A percentile compares a stretch with the other conserved stretches of the same genome.
Conservation (phyloP, 2,329 filamentous ascomycete genomes). For the Parastagonospora avenae region DNA sequence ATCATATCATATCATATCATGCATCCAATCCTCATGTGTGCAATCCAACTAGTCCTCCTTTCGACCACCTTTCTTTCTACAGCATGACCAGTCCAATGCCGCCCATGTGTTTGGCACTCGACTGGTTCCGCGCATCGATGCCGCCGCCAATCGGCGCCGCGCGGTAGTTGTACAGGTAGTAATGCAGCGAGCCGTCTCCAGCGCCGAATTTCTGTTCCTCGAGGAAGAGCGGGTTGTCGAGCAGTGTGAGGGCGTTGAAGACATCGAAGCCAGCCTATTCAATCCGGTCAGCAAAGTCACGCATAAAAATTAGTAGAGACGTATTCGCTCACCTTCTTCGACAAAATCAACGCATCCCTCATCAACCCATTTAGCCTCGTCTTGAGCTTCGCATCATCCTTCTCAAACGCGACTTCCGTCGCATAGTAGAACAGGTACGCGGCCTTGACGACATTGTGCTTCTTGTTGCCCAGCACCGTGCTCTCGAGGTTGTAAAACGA, state of each 20-base stretch:
- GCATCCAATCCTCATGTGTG: not conserved
- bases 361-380: conserved; percentile 79
- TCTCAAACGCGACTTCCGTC: conserved; percentile 73
- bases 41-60: not conserved
- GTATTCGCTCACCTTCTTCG: conserved; percentile 66
- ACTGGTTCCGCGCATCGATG: conserved; percentile 76
- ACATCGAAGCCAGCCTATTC: conserved; percentile 80
- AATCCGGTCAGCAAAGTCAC: not conserved
- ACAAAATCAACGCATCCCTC: conserved; percentile 83
- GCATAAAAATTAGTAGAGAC: not conserved
- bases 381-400: conserved; percentile 67
- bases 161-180: conserved; percentile 97
- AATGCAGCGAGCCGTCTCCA: conserved; percentile 93
- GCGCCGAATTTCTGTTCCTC: conserved; percentile 93
- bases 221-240: conserved; percentile 93
- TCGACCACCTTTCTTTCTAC: conserved; percentile 47
- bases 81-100: conserved; percentile 90
- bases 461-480: conserved; percentile 81
- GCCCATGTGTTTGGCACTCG: conserved; percentile 78
- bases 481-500: conserved; percentile 97
- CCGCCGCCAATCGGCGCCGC: conserved; percentile 85
- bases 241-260: conserved; percentile 90
- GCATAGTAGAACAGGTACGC: conserved; percentile 99
- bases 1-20: not conserved
- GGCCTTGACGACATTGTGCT: conserved; percentile 79